Percentiles rank a stretch among this genome's conserved stretches.
phyloP scores from a whole-genome alignment of 208 protist species.

The Wallacemonas sp. region DNA sequence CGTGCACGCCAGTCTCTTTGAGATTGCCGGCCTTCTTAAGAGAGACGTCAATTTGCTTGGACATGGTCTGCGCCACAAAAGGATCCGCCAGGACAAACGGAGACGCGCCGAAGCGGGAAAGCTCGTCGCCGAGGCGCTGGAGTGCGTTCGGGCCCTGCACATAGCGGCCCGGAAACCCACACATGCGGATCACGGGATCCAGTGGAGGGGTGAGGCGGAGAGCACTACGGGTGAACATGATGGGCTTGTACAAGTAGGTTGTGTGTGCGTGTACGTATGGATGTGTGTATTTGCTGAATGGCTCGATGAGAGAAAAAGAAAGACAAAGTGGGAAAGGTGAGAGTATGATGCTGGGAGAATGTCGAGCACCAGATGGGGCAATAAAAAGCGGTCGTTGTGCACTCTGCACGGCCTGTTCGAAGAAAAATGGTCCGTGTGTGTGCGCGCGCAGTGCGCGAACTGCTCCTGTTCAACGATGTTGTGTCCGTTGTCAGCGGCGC shows the following conservation, averaged over 20 bases:
- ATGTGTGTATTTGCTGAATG: too few species aligned
- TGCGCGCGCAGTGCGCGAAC: too few species aligned
- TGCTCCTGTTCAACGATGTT: too few species aligned
- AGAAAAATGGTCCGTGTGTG: too few species aligned
- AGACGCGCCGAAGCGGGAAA: constrained; percentile 22
- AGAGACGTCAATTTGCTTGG: constrained; percentile 5
- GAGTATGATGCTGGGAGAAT: background rate
- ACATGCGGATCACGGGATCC: constrained; percentile 15
- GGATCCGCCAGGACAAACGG: constrained; percentile 27
- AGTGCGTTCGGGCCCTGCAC: constrained; percentile 34
- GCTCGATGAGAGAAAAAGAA: too few species aligned
- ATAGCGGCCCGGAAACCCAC: constrained; percentile 32
- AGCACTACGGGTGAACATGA: constrained; percentile 2
- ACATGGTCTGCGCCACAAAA: constrained; percentile 22
- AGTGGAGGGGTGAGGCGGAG: constrained; percentile 1
- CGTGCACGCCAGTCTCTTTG: constrained; percentile 6
- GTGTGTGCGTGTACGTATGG: too few species aligned
- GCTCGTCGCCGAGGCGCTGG: constrained; percentile 23
- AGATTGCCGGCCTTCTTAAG: constrained; percentile 5
- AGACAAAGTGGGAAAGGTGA: background rate
- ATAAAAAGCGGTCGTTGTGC: too few species aligned
- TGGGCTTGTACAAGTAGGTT: background rate
- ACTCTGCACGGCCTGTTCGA: too few species aligned
- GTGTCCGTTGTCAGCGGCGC: too few species aligned
- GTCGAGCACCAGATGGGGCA: too few species aligned